Evolutionary conservation across 805 yeast species (phyloP).

Genomic region (Myxozyma geophila): DNA sequence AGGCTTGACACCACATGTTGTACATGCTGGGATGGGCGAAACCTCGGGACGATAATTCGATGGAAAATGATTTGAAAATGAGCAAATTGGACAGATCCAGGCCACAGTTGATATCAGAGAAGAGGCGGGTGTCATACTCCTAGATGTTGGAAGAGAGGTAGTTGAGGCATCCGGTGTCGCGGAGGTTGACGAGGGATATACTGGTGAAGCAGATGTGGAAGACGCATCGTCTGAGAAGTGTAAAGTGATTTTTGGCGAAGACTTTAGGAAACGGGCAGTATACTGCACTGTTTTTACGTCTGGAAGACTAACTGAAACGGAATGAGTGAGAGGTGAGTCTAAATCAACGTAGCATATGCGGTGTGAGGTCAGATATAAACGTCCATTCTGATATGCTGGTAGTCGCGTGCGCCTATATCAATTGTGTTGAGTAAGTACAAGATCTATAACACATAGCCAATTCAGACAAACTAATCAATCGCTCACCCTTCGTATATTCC

Average conservation of each 20-base stretch:
- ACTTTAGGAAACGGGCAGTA: constrained; percentile 61
- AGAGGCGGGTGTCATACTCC: neutral
- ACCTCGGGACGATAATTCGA: constrained; percentile 43
- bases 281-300: constrained; percentile 45
- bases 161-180: constrained; percentile 11
- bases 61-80: constrained; percentile 58
- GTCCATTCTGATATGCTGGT: constrained; percentile 64
- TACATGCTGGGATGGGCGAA: constrained; percentile 53
- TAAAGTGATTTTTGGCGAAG: constrained; percentile 74
- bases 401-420: constrained; percentile 53
- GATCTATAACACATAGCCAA: too few species aligned
- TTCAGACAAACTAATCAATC: neutral
- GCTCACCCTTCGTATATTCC: constrained; percentile 73
- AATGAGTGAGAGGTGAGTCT: constrained; percentile 46
- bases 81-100: constrained; percentile 93
- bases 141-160: neutral
- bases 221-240: constrained; percentile 3
- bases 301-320: constrained; percentile 56
- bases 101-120: constrained; percentile 38
- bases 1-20: constrained; percentile 65
- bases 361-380: constrained; percentile 74
- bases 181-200: neutral
- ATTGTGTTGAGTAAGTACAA: constrained; percentile 48
- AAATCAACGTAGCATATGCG: constrained; percentile 76
- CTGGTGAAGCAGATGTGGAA: constrained; percentile 3